A percentile compares a stretch with the other conserved stretches of the same genome.
Evolutionary conservation across 805 yeast species (phyloP).

Genomic region (Ogataea methylovora): DNA sequence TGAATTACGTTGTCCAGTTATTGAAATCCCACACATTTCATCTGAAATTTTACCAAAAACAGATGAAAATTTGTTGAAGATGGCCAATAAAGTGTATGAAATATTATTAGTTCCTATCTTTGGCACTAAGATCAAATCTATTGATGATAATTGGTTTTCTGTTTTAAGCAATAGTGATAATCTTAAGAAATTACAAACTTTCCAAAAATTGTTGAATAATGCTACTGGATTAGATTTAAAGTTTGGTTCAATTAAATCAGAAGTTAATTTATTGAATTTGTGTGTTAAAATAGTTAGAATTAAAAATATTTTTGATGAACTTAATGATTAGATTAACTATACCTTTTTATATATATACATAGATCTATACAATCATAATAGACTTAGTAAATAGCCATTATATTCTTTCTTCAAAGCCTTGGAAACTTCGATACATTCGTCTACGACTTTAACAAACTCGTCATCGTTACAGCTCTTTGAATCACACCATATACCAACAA

Average conservation of each 20-base stretch:
- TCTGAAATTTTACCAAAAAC: background rate
- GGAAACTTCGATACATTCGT: constrained; percentile 34
- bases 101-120: constrained; percentile 27
- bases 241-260: constrained; percentile 32
- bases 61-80: constrained; percentile 18
- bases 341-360: background rate
- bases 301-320: constrained; percentile 15
- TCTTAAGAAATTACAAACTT: constrained; percentile 11
- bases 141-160: constrained; percentile 5
- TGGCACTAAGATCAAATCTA: constrained; percentile 10
- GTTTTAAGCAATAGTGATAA: constrained; percentile 8
- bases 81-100: constrained; percentile 25
- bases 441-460: constrained; percentile 24
- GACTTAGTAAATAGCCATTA: constrained; percentile 33
- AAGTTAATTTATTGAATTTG: constrained; percentile 22
- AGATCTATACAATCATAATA: background rate
- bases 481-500: constrained; percentile 55
- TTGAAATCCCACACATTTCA: constrained; percentile 24
- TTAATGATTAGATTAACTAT: background rate
- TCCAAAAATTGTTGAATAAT: constrained; percentile 16
- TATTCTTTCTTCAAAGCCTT: constrained; percentile 34
- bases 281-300: constrained; percentile 19
- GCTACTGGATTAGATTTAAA: constrained; percentile 28
- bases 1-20: constrained; percentile 39
- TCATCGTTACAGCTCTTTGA: constrained; percentile 23